A percentile compares a stretch with the other conserved stretches of the same genome.
These are phyloP conservation scores for Hypoxylon perforatum DNA, from an alignment of 495 filamentous ascomycete species.

Conservation along the genomic window DNA sequence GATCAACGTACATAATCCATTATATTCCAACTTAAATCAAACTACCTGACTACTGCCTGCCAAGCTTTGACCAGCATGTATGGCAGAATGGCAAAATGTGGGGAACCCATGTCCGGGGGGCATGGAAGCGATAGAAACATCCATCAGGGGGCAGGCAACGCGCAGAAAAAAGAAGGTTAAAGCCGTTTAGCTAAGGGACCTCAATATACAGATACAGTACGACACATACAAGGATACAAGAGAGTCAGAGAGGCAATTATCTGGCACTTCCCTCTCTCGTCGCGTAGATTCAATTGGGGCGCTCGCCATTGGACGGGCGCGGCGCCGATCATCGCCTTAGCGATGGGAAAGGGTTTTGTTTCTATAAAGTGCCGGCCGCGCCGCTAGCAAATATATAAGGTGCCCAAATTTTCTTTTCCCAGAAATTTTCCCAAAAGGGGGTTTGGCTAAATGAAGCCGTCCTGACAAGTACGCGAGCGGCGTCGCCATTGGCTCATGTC, in stretches of 20 bases:
- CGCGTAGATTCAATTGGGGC: conserved; percentile 28
- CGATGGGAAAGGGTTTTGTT: conserved; percentile 45
- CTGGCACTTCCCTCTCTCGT: conserved; percentile 14
- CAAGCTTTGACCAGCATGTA: conserved; percentile 36
- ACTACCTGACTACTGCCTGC: background rate
- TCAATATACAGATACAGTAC: too few relatives aligned
- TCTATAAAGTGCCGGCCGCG: conserved; percentile 38
- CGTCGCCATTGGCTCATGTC: conserved; percentile 8
- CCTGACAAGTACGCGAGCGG: conserved; percentile 7
- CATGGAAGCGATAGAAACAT: conserved; percentile 21
- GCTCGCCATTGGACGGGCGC: conserved; percentile 23
- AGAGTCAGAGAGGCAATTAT: conserved; percentile 21
- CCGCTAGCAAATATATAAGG: conserved; percentile 13
- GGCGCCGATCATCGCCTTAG: conserved; percentile 36
- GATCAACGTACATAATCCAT: background rate
- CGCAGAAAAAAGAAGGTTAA: conserved; percentile 24
- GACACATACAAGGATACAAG: conserved; percentile 12
- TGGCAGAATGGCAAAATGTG: conserved; percentile 43
- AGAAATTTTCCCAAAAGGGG: conserved; percentile 28
- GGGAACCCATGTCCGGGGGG: conserved; percentile 32
- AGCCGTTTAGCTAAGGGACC: conserved; percentile 20
- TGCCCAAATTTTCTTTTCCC: too few relatives aligned
- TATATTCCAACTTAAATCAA: conserved; percentile 13
- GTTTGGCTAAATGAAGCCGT: conserved; percentile 28
- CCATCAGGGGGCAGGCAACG: background rate